phyloP scores from a whole-genome alignment of 768 basidiomycete species.

The Tephrocybe sp. region DNA sequence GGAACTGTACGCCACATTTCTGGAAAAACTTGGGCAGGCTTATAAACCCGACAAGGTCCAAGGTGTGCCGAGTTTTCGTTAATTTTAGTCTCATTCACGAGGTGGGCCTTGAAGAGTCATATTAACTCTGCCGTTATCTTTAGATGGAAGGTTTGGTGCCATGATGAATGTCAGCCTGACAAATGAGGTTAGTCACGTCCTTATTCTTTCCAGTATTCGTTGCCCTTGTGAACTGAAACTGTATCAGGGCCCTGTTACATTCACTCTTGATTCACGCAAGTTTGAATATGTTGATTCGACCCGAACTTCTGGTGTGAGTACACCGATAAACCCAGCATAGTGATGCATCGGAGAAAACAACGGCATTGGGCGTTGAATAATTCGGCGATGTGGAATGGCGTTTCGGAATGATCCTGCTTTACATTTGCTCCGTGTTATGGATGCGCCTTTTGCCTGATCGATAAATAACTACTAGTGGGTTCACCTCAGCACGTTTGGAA shows the following conservation, averaged over 20 bases:
- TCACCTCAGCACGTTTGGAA: too few species aligned
- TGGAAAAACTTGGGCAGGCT: slow-evolving; percentile 59
- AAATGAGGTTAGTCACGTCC: slow-evolving; percentile 66
- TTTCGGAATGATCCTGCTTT: too few species aligned
- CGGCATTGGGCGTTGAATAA: not conserved
- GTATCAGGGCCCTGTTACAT: slow-evolving; percentile 76
- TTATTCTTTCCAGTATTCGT: not conserved
- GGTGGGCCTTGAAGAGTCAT: too few species aligned
- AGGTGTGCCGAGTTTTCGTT: slow-evolving; percentile 43
- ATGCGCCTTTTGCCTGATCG: too few species aligned
- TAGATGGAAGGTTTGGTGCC: slow-evolving; percentile 92
- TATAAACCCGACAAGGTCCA: slow-evolving; percentile 79
- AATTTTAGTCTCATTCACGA: not conserved
- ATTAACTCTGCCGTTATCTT: not conserved
- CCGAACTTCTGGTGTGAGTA: slow-evolving; percentile 11
- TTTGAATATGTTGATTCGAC: slow-evolving; percentile 56
- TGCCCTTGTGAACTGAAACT: not conserved
- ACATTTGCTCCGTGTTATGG: too few species aligned
- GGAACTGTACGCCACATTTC: slow-evolving; percentile 67
- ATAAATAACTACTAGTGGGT: too few species aligned
- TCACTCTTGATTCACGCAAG: slow-evolving; percentile 80
- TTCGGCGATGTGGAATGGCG: too few species aligned
- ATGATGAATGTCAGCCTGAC: slow-evolving; percentile 91
- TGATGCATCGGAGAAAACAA: not conserved
- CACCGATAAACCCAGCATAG: not conserved